These are phyloP conservation scores for Hypholoma fasciculare DNA, from an alignment of 768 basidiomycete species.

Conservation along the genomic window DNA sequence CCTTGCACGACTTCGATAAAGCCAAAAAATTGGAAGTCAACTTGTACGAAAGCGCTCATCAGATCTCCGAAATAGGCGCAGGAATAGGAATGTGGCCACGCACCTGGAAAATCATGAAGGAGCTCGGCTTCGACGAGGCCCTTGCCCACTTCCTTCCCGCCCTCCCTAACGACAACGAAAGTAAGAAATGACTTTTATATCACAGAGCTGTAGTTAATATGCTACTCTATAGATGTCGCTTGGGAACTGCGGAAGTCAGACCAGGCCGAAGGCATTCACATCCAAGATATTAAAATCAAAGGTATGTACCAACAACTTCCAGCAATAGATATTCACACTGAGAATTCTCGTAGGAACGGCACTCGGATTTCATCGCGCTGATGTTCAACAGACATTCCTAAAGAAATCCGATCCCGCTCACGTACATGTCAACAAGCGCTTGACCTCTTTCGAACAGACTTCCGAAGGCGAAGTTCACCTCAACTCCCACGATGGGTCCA, in stretches of 20 bases:
- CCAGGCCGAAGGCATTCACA: constrained; percentile 27
- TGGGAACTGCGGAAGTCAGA: constrained; percentile 32
- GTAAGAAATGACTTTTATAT: no score
- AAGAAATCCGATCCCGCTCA: constrained; percentile 25
- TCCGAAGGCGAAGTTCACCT: constrained; percentile 24
- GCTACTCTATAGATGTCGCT: constrained; percentile 1
- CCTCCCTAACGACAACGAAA: constrained; percentile 8
- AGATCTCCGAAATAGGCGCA: neutral
- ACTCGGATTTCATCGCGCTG: constrained; percentile 34
- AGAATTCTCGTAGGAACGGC: constrained; percentile 21
- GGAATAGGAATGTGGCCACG: constrained; percentile 38
- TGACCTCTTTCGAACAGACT: constrained; percentile 28
- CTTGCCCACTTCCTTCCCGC: constrained; percentile 17
- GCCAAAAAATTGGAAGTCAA: neutral
- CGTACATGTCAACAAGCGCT: constrained; percentile 34
- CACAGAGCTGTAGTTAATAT: neutral
- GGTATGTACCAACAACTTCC: constrained; percentile 9
- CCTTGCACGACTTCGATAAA: neutral
- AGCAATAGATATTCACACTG: neutral
- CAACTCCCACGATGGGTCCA: constrained; percentile 36
- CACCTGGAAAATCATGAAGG: constrained; percentile 36
- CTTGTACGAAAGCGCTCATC: neutral
- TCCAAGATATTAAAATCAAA: constrained; percentile 22
- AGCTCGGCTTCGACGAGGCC: constrained; percentile 32
- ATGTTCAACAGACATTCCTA: constrained; percentile 32